These are phyloP conservation scores for Fusarium sp. DNA, from an alignment of 2,329 filamentous ascomycete species.

Conservation along the genomic window DNA sequence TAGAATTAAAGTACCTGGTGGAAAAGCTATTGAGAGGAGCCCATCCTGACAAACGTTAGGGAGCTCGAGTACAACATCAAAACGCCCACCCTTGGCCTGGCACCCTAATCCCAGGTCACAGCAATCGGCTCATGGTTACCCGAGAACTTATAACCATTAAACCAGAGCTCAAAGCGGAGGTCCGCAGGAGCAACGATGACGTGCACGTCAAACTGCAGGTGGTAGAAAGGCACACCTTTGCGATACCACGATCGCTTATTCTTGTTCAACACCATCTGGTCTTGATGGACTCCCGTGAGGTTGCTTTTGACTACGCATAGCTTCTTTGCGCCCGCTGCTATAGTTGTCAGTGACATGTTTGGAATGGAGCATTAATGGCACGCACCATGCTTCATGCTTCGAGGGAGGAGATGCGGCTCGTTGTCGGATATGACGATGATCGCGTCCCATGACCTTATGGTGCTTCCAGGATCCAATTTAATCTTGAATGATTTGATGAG, in stretches of 20 bases:
- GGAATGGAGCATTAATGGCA: neutral
- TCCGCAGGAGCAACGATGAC: slow-evolving; percentile 68
- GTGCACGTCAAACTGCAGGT: slow-evolving; percentile 62
- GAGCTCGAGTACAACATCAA: neutral
- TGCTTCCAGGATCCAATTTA: slow-evolving; percentile 47
- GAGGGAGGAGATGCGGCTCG: neutral
- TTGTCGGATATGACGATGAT: neutral
- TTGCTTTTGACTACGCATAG: slow-evolving; percentile 57
- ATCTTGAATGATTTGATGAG: slow-evolving; percentile 52
- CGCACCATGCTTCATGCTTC: slow-evolving; percentile 52
- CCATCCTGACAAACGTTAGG: neutral
- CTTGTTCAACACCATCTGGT: slow-evolving; percentile 53
- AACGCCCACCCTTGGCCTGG: neutral
- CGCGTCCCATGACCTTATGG: neutral
- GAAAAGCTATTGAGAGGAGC: neutral
- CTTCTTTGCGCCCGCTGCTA: slow-evolving; percentile 51
- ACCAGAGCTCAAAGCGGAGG: slow-evolving; percentile 59
- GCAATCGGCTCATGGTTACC: slow-evolving; percentile 38
- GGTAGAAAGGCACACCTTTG: slow-evolving; percentile 52
- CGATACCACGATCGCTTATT: slow-evolving; percentile 50
- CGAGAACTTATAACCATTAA: slow-evolving; percentile 43
- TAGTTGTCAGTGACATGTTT: neutral
- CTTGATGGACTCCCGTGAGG: slow-evolving; percentile 53
- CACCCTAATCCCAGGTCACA: slow-evolving; percentile 30
- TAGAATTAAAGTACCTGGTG: neutral